Conservation (phyloP, 768 basidiomycete species). For the Paxillus ammoniavirescens region DNA sequence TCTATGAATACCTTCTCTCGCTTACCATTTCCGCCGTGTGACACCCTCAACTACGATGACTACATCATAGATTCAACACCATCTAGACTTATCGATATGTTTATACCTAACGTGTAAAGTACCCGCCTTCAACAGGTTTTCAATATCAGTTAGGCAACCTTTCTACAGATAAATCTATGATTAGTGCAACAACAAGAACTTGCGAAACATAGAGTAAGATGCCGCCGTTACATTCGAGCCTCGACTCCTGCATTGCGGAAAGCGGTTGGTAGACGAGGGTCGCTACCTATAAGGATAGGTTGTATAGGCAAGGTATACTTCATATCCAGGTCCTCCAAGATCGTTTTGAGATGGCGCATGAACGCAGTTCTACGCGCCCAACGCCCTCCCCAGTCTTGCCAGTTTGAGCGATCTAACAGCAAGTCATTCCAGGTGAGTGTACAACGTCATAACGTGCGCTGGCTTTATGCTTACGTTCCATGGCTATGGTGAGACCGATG, state of each 20-base stretch:
- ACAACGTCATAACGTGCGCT: neutral
- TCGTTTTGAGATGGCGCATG: slow-evolving; percentile 70
- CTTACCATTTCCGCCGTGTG: neutral
- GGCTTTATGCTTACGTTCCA: slow-evolving; percentile 58
- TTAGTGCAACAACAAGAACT: neutral
- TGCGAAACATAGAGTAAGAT: neutral
- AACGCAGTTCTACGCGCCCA: slow-evolving; percentile 74
- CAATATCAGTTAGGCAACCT: neutral
- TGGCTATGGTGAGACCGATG: slow-evolving; percentile 60
- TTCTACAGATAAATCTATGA: neutral
- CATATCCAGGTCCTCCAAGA: slow-evolving; percentile 74
- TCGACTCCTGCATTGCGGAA: slow-evolving; percentile 5
- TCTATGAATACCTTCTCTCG: slow-evolving; percentile 6
- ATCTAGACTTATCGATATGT: slow-evolving; percentile 1
- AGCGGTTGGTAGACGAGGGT: neutral
- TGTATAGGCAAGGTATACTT: slow-evolving; percentile 71
- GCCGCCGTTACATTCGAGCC: slow-evolving; percentile 6
- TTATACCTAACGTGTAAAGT: slow-evolving; percentile 12
- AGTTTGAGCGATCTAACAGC: slow-evolving; percentile 65
- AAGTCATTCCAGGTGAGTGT: slow-evolving; percentile 1
- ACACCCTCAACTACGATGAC: neutral
- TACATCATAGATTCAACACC: slow-evolving; percentile 1
- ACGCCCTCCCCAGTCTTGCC: slow-evolving; percentile 86
- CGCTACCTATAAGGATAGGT: slow-evolving; percentile 55
- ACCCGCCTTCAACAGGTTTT: slow-evolving; percentile 38